Evolutionary conservation across 2,329 filamentous ascomycete genomes (phyloP).

Genomic region (Diplodia corticola): DNA sequence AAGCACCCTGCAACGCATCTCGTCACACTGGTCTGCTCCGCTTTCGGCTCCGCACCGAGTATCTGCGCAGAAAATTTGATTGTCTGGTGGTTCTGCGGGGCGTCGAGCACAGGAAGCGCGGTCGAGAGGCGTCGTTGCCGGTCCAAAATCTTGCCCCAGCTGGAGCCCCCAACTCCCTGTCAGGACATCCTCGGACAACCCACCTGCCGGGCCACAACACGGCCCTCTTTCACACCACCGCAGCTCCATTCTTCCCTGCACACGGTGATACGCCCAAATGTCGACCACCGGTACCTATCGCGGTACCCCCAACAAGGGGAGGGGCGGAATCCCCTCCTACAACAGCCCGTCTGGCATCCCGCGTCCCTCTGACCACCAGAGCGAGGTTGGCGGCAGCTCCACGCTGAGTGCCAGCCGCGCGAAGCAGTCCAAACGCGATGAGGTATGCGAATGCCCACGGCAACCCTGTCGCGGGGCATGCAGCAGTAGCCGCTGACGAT

Average conservation of each 20-base stretch:
- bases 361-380: slow-evolving; percentile 56
- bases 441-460: slow-evolving; percentile 63
- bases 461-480: background rate
- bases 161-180: slow-evolving; percentile 8
- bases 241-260: slow-evolving; percentile 5
- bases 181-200: slow-evolving; percentile 3
- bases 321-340: slow-evolving; percentile 61
- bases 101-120: slow-evolving; percentile 14
- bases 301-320: slow-evolving; percentile 64
- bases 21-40: slow-evolving; percentile 13
- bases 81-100: background rate
- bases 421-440: slow-evolving; percentile 96
- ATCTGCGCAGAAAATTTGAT: slow-evolving; percentile 3
- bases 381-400: slow-evolving; percentile 52
- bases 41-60: slow-evolving; percentile 10
- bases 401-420: slow-evolving; percentile 89
- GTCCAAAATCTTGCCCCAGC: slow-evolving; percentile 16
- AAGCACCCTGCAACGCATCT: slow-evolving; percentile 17
- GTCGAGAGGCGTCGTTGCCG: slow-evolving; percentile 3
- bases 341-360: slow-evolving; percentile 71
- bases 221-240: slow-evolving; percentile 17
- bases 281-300: slow-evolving; percentile 65
- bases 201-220: slow-evolving; percentile 15
- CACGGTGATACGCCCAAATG: slow-evolving; percentile 43
- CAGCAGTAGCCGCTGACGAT: slow-evolving; percentile 27